These are phyloP conservation scores for Eutrema yunnanense DNA, from an alignment of 345 rosid genomes.

Conservation along the genomic window DNA sequence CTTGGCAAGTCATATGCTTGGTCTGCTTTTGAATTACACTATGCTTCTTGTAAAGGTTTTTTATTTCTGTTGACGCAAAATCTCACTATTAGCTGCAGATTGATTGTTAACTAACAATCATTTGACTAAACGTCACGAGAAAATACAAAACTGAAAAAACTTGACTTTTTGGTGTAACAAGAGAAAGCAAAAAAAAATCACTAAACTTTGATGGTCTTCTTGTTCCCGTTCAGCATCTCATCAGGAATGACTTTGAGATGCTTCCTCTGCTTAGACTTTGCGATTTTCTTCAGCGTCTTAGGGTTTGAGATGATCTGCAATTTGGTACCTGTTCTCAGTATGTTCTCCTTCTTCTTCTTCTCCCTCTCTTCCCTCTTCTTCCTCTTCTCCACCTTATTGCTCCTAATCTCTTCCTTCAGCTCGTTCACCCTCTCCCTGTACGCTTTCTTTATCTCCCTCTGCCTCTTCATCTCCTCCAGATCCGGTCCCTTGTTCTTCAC, in stretches of 20 bases:
- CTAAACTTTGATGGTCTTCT: neutral
- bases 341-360: slow-evolving; percentile 84
- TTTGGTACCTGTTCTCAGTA: slow-evolving; percentile 73
- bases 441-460: slow-evolving; percentile 76
- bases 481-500: slow-evolving; percentile 50
- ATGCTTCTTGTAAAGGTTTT: neutral
- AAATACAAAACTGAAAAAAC: neutral
- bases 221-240: slow-evolving; percentile 31
- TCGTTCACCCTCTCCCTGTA: slow-evolving; percentile 66
- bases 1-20: neutral
- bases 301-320: slow-evolving; percentile 77
- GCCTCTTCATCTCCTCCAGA: slow-evolving; percentile 58
- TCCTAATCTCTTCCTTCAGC: slow-evolving; percentile 81
- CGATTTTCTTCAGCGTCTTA: slow-evolving; percentile 75
- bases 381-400: slow-evolving; percentile 76
- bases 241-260: slow-evolving; percentile 72
- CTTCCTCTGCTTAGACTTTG: slow-evolving; percentile 71
- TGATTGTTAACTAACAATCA: neutral
- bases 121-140: neutral
- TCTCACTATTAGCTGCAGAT: slow-evolving; percentile 7
- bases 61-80: slow-evolving; percentile 5
- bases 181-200: neutral
- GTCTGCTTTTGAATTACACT: neutral
- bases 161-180: no score
- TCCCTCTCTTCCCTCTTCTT: slow-evolving; percentile 76